phyloP scores from a whole-genome alignment of 495 filamentous ascomycete genomes.

The Usnea hakonensis region DNA sequence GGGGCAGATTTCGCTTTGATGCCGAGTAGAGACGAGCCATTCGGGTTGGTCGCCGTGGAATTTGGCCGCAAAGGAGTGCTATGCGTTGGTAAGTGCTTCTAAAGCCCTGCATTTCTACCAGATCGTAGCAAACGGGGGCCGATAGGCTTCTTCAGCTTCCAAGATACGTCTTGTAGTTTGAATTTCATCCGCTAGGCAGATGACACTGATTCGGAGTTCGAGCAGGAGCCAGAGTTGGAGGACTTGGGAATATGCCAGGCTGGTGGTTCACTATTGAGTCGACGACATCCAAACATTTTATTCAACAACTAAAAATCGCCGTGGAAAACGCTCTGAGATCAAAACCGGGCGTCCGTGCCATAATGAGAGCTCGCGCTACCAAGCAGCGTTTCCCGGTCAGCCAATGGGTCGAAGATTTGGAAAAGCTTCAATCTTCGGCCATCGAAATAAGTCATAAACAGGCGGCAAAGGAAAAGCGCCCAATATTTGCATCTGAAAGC shows the following conservation, averaged over 20 bases:
- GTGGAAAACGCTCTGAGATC: slow-evolving; percentile 60
- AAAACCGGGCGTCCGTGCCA: slow-evolving; percentile 46
- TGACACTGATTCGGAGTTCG: too few species aligned
- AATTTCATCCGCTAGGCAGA: too few species aligned
- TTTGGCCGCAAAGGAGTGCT: slow-evolving; percentile 72
- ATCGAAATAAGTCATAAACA: slow-evolving; percentile 28
- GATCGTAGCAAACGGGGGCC: too few species aligned
- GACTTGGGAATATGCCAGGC: slow-evolving; percentile 70
- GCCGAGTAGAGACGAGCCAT: slow-evolving; percentile 71
- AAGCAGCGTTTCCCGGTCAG: slow-evolving; percentile 70
- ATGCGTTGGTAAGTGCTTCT: slow-evolving; percentile 46
- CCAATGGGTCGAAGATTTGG: slow-evolving; percentile 57
- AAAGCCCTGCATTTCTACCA: too few species aligned
- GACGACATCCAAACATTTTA: slow-evolving; percentile 57
- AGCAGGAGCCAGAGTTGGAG: slow-evolving; percentile 44
- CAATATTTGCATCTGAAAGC: background rate
- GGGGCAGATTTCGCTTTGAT: slow-evolving; percentile 78
- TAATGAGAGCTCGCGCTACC: slow-evolving; percentile 67
- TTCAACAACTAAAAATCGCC: slow-evolving; percentile 63
- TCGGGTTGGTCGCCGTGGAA: slow-evolving; percentile 71
- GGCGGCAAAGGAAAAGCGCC: slow-evolving; percentile 9
- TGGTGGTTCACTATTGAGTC: slow-evolving; percentile 65
- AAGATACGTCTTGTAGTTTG: too few species aligned
- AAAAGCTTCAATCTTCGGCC: slow-evolving; percentile 50
- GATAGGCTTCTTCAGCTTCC: too few species aligned